Conservation (phyloP, 768 basidiomycete species). For the Podaxis sp. region DNA sequence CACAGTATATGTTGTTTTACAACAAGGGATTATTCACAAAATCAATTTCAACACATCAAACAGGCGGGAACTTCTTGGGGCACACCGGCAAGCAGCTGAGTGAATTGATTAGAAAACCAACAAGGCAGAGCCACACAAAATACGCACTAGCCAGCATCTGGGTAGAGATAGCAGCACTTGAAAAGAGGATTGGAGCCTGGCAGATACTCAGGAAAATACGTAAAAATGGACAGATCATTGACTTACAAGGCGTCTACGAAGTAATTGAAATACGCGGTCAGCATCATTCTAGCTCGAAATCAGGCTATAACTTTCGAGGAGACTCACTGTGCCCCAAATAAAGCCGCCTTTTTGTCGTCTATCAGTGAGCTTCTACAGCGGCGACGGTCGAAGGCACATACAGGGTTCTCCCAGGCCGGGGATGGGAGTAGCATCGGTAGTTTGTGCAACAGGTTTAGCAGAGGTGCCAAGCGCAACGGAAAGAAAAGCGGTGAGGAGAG, state of each 20-base stretch:
- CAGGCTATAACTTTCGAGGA: background rate
- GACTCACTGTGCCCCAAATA: conserved; percentile 6
- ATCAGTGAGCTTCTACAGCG: background rate
- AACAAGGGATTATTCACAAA: too few relatives aligned
- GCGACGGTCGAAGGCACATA: background rate
- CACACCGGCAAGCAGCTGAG: too few relatives aligned
- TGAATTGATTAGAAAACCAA: too few relatives aligned
- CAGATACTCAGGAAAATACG: background rate
- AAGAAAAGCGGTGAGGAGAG: background rate
- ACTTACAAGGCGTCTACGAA: background rate
- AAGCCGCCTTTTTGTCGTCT: background rate
- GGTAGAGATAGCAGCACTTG: background rate
- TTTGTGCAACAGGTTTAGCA: background rate
- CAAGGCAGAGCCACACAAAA: too few relatives aligned
- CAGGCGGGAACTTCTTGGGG: too few relatives aligned
- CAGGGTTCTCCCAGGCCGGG: conserved; percentile 1
- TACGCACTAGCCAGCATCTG: too few relatives aligned
- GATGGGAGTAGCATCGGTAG: background rate
- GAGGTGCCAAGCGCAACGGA: background rate
- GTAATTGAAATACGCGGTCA: background rate
- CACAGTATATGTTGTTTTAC: too few relatives aligned
- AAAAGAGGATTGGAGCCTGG: background rate
- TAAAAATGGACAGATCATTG: background rate
- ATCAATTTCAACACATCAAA: too few relatives aligned
- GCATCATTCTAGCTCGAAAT: background rate